Base-by-base conservation (phyloP, 192 early-diverging fungal species). In the Glomus cerebriforme region DNA sequence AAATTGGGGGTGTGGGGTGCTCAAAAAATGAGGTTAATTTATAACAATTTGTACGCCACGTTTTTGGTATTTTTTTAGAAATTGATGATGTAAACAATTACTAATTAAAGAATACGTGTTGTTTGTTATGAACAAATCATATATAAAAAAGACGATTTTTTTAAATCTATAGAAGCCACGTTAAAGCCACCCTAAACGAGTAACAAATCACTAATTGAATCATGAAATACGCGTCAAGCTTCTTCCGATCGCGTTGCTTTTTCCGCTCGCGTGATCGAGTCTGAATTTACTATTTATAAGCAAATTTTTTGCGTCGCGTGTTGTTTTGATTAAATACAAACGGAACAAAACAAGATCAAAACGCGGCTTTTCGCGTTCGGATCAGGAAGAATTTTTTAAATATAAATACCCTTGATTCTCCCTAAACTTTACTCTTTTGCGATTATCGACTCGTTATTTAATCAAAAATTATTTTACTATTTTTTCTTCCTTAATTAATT, bases 81-180 rank as follows among this genome's bases (percentile, higher is more conserved):
- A 2, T 34, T 34, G 64, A 67, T 68, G 63, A 65, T 65, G 63
- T 65, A 65, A 65, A 65, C 63, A 65, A 65, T n/a, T 31, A 15
- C 26, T 32, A 31, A 65, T 65, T 65, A 39, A 39, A 37, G 35
- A 35, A n/a, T n/a, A 68, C 66, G 66, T 68, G 66, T 68, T 68
- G 66, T 68, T 29, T 68, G 5, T 68, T 22, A 31, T 64, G 26
- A 31, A 43, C 31, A 68, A n/a, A n/a, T n/a, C n/a, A 37, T 19
- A 67, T 34, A n/a, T 13, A 34, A 39, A 39, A 15, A 68, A 24
- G 4, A 32, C 13, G 10, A 31, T n/a, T 24, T 60, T n/a, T 60
- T n/a, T n/a, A 24, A 26, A 62, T 9, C 24, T 60, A 60, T 60
- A 12, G 12, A 43, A 54, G 49, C 49, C 49, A 54, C 49, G 49